Evolutionary conservation across 148 eudicot genomes (phyloP).

Genomic region (Rhododendron simsii): DNA sequence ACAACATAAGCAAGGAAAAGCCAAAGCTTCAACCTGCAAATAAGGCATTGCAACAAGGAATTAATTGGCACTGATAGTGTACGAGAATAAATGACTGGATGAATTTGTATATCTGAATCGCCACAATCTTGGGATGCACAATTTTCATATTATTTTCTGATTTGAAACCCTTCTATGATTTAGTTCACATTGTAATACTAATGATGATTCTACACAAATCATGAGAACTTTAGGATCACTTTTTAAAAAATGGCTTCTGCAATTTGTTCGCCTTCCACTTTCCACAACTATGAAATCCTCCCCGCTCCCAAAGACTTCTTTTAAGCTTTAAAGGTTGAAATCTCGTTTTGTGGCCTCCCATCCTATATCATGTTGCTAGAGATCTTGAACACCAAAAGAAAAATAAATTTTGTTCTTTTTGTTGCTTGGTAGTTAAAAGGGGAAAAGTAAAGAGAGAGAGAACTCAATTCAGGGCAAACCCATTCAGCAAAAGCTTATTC

Average conservation of each 20-base stretch:
- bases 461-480: background rate
- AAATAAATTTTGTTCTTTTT: background rate
- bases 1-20: constrained; percentile 92
- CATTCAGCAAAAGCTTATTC: background rate
- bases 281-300: background rate
- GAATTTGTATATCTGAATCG: background rate
- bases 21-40: constrained; percentile 91
- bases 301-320: background rate
- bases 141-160: background rate
- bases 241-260: background rate
- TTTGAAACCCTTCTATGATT: background rate
- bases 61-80: background rate
- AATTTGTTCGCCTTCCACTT: background rate
- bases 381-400: background rate
- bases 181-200: background rate
- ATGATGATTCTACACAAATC: background rate
- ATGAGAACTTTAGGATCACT: background rate
- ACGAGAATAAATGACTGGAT: background rate
- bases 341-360: background rate
- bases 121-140: background rate
- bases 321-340: background rate
- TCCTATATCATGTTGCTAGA: background rate
- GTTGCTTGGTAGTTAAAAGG: background rate
- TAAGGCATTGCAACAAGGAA: background rate
- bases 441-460: background rate